phyloP scores from a whole-genome alignment of 257 asterid genomes.

The Lavandula angustifolia region DNA sequence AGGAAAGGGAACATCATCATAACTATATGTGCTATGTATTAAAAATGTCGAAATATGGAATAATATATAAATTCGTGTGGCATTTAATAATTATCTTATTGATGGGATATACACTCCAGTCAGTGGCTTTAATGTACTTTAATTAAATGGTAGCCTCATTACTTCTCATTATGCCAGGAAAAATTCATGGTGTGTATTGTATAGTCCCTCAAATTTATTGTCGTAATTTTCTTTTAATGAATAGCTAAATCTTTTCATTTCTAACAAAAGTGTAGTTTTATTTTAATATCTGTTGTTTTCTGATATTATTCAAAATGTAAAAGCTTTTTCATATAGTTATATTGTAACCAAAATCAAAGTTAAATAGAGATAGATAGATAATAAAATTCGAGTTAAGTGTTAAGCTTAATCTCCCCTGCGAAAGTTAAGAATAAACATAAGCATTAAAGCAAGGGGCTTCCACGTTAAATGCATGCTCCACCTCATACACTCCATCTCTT shows the following conservation, averaged over 20 bases:
- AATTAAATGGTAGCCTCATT: conserved; percentile 4
- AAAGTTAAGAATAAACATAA: conserved; percentile 50
- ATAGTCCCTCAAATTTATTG: background rate
- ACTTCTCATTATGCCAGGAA: background rate
- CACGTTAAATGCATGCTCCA: conserved; percentile 78
- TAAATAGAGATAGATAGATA: too few relatives aligned
- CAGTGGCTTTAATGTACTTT: conserved; percentile 7
- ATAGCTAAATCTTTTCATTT: background rate
- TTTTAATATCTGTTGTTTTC: background rate
- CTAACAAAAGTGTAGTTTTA: background rate
- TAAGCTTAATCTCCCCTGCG: conserved; percentile 44
- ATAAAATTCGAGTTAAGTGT: background rate
- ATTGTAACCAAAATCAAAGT: too few relatives aligned
- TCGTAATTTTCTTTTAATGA: background rate
- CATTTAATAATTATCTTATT: conserved; percentile 9
- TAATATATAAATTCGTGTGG: background rate
- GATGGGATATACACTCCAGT: background rate
- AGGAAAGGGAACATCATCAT: background rate
- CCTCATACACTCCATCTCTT: conserved; percentile 66
- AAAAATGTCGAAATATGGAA: background rate
- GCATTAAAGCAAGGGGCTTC: conserved; percentile 57
- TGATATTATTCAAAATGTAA: too few relatives aligned
- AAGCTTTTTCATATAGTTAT: too few relatives aligned
- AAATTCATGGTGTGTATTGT: conserved; percentile 6
- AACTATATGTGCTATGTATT: background rate